Conservation (phyloP, 305 asterid species). For the Striga hermonthica region DNA sequence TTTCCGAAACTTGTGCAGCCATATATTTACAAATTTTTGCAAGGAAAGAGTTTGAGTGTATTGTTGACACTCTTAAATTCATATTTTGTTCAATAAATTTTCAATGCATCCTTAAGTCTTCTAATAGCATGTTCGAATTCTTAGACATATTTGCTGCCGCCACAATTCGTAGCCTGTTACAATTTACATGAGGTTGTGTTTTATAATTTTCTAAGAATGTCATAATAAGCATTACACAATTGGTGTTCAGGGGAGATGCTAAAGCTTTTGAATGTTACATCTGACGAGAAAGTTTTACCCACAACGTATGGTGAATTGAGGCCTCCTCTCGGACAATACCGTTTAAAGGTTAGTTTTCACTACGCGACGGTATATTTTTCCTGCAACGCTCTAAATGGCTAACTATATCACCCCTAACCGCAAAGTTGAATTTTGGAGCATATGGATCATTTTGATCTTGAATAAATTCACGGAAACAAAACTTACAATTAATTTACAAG, state of each 20-base stretch:
- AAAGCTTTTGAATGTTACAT: slow-evolving; percentile 65
- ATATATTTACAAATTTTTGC: background rate
- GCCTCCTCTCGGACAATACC: slow-evolving; percentile 97
- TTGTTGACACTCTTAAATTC: slow-evolving; percentile 6
- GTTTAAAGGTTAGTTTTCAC: slow-evolving; percentile 67
- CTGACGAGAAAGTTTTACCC: slow-evolving; percentile 73
- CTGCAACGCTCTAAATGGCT: slow-evolving; percentile 19
- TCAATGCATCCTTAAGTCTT: slow-evolving; percentile 7
- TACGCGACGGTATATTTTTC: slow-evolving; percentile 13
- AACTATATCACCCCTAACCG: background rate
- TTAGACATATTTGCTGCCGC: slow-evolving; percentile 19
- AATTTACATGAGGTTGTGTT: background rate
- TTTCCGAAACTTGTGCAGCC: background rate
- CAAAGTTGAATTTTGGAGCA: slow-evolving; percentile 16
- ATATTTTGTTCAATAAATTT: background rate
- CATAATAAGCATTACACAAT: slow-evolving; percentile 23
- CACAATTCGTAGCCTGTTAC: slow-evolving; percentile 11
- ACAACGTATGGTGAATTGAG: slow-evolving; percentile 83
- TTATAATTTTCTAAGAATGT: slow-evolving; percentile 21
- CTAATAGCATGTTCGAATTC: slow-evolving; percentile 9
- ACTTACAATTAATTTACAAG: background rate
- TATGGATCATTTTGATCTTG: slow-evolving; percentile 5
- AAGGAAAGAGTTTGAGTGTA: background rate
- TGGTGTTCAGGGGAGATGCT: slow-evolving; percentile 71
- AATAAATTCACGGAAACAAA: background rate